A percentile compares a stretch with the other conserved stretches of the same genome.
These are phyloP conservation scores for Fusarium scirpi DNA, from an alignment of 2,329 filamentous ascomycete species.

Conservation along the genomic window DNA sequence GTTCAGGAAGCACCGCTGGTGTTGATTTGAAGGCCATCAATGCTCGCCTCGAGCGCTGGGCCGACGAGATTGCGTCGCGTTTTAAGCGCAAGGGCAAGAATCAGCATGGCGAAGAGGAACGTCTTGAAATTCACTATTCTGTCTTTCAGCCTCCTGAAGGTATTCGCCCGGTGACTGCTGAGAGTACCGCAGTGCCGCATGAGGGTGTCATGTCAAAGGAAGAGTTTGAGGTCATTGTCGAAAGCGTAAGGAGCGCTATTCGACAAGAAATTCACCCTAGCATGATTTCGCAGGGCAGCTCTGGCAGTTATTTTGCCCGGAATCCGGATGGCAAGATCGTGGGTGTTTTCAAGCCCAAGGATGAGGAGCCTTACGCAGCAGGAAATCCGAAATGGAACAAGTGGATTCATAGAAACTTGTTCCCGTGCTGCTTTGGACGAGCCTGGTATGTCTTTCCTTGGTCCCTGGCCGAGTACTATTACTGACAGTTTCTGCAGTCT, in stretches of 20 bases:
- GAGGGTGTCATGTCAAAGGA: slow-evolving; percentile 78
- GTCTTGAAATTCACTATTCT: slow-evolving; percentile 94
- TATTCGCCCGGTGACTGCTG: slow-evolving; percentile 80
- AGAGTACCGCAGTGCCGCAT: slow-evolving; percentile 74
- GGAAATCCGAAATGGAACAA: slow-evolving; percentile 99
- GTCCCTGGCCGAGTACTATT: not conserved
- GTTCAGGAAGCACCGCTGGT: slow-evolving; percentile 78
- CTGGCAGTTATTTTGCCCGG: slow-evolving; percentile 96
- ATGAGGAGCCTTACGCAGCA: slow-evolving; percentile 97
- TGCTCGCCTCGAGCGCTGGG: slow-evolving; percentile 93
- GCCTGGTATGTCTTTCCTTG: slow-evolving; percentile 72
- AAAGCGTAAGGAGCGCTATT: slow-evolving; percentile 91
- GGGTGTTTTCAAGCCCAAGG: slow-evolving; percentile 98
- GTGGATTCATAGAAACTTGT: slow-evolving; percentile 98
- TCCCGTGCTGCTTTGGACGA: slow-evolving; percentile 96
- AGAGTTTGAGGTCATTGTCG: slow-evolving; percentile 89
- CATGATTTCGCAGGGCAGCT: slow-evolving; percentile 97
- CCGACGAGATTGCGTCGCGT: slow-evolving; percentile 95
- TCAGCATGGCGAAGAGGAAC: slow-evolving; percentile 80
- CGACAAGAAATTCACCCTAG: slow-evolving; percentile 91
- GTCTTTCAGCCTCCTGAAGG: slow-evolving; percentile 96
- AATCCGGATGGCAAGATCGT: slow-evolving; percentile 94
- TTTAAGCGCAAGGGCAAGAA: slow-evolving; percentile 91
- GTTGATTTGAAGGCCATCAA: slow-evolving; percentile 99
- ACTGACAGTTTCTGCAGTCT: slow-evolving; percentile 62